phyloP scores from a whole-genome alignment of 495 filamentous ascomycete species.

The Penicillium paradoxum region DNA sequence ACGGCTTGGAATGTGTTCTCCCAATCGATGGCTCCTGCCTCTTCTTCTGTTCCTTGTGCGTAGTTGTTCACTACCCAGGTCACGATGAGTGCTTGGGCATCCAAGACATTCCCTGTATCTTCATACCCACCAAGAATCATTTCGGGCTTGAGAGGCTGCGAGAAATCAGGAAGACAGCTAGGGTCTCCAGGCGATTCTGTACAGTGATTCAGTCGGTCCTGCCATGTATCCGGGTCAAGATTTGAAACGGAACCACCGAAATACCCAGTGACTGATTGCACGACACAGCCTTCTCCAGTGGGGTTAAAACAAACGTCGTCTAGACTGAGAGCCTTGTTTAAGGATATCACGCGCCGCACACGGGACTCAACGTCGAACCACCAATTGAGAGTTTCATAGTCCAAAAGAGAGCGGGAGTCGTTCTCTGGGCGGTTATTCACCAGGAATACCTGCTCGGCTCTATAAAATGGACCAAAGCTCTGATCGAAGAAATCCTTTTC shows the following conservation, averaged over 20 bases:
- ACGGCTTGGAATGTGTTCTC: conserved; percentile 68
- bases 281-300: conserved; percentile 81
- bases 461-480: conserved; percentile 95
- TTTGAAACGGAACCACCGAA: conserved; percentile 63
- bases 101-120: conserved; percentile 58
- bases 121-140: conserved; percentile 82
- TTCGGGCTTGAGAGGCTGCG: conserved; percentile 76
- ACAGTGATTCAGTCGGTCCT: conserved; percentile 62
- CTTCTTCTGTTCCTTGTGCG: conserved; percentile 61
- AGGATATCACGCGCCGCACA: conserved; percentile 63
- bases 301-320: conserved; percentile 93
- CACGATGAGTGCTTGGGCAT: conserved; percentile 72
- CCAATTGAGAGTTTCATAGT: conserved; percentile 83
- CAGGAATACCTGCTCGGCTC: conserved; percentile 86
- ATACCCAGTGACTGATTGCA: conserved; percentile 85
- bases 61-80: conserved; percentile 97
- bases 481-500: conserved; percentile 93
- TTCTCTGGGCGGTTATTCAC: conserved; percentile 73
- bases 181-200: conserved; percentile 64
- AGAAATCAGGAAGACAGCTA: conserved; percentile 76
- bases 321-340: conserved; percentile 56
- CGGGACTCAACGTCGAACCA: conserved; percentile 88
- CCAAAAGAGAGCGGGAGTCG: conserved; percentile 69
- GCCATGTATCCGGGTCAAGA: conserved; percentile 63
- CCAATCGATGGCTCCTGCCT: conserved; percentile 79